Conservation (phyloP, 305 asterid species). For the Fraxinus platypoda region DNA sequence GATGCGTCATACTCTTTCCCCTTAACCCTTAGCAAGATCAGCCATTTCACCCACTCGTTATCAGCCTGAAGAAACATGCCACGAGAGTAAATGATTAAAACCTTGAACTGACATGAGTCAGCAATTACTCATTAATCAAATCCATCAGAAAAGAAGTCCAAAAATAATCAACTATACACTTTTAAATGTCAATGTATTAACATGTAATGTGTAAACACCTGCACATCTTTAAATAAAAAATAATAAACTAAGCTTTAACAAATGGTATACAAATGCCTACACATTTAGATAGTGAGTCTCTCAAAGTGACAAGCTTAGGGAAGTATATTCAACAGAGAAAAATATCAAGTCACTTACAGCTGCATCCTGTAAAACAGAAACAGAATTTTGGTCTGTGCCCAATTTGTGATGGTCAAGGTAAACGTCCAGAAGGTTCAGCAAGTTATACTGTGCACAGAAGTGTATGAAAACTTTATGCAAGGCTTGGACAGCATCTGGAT, state of each 20-base stretch:
- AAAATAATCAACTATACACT: conserved; percentile 23
- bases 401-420: conserved; percentile 86
- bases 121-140: conserved; percentile 12
- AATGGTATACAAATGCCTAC: conserved; percentile 20
- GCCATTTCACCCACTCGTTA: conserved; percentile 87
- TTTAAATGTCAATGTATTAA: conserved; percentile 12
- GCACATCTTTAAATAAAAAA: conserved; percentile 16
- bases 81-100: conserved; percentile 24
- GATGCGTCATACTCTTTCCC: conserved; percentile 97
- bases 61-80: conserved; percentile 62
- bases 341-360: conserved; percentile 54
- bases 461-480: conserved; percentile 75
- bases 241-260: conserved; percentile 16
- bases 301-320: not conserved
- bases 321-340: not conserved
- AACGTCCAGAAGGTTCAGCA: conserved; percentile 81
- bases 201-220: conserved; percentile 4
- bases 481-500: conserved; percentile 62
- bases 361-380: conserved; percentile 67
- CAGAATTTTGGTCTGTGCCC: conserved; percentile 64
- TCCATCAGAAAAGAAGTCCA: conserved; percentile 10
- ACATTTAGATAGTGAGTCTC: not conserved
- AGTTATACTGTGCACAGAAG: conserved; percentile 76
- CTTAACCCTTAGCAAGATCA: conserved; percentile 79
- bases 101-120: conserved; percentile 15